phyloP scores from a whole-genome alignment of 1,284 basidiomycete genomes.

The Veloboletus limbatus region DNA sequence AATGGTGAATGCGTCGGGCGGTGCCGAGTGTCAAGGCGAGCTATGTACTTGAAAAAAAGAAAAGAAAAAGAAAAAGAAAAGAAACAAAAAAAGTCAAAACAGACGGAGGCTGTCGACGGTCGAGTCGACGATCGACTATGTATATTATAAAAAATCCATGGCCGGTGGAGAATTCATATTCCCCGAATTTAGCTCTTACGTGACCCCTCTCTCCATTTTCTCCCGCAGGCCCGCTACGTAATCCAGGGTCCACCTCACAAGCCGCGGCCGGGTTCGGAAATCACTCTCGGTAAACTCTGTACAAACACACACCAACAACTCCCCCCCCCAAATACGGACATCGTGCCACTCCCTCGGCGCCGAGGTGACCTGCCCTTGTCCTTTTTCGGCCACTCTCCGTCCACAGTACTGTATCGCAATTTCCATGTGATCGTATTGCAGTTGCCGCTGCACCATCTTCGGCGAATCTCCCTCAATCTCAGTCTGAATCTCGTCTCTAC shows the following conservation, averaged over 20 bases:
- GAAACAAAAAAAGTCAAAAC: conserved; percentile 29
- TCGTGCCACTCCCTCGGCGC: conserved; percentile 38
- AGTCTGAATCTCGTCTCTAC: conserved; percentile 31
- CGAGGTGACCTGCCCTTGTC: conserved; percentile 32
- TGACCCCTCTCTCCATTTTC: conserved; percentile 35
- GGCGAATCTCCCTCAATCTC: conserved; percentile 34
- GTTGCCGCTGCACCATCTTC: conserved; percentile 34
- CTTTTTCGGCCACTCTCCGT: conserved; percentile 27
- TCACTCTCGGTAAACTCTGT: conserved; percentile 38
- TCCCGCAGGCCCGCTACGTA: conserved; percentile 33
- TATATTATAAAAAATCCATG: conserved; percentile 37
- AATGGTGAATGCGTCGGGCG: conserved; percentile 35
- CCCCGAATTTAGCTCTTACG: conserved; percentile 36
- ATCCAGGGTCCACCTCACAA: conserved; percentile 34
- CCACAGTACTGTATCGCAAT: conserved; percentile 33
- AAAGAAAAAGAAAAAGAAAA: conserved; percentile 13
- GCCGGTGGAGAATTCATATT: conserved; percentile 42
- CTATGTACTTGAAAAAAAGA: conserved; percentile 32
- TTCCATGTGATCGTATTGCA: conserved; percentile 34
- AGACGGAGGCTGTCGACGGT: conserved; percentile 29
- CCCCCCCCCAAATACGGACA: conserved; percentile 19
- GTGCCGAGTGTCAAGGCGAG: conserved; percentile 24
- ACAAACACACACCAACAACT: conserved; percentile 26
- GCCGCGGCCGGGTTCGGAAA: conserved; percentile 40
- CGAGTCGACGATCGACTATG: conserved; percentile 36